Percentiles rank a stretch among this genome's conserved stretches.
Conservation (phyloP, 2,329 filamentous ascomycete genomes). For the Curvularia sp. region DNA sequence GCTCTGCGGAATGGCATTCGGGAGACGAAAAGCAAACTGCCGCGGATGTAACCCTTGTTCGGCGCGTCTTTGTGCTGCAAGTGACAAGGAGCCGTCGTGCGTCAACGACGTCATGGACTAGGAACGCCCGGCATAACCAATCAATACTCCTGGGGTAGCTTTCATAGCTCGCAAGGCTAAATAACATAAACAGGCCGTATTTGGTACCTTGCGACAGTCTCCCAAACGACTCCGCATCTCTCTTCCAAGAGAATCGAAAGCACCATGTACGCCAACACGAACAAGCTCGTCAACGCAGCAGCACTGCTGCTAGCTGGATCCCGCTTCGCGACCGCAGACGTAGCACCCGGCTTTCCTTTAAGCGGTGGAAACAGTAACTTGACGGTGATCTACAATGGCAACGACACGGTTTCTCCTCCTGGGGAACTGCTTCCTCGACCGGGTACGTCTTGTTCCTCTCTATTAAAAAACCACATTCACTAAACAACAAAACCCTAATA, state of each 20-base stretch:
- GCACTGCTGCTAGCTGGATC: slow-evolving; percentile 20
- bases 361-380: slow-evolving; percentile 17
- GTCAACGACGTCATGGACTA: background rate
- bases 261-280: slow-evolving; percentile 26
- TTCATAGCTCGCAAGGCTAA: background rate
- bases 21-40: background rate
- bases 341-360: slow-evolving; percentile 43
- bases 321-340: slow-evolving; percentile 25
- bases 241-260: background rate
- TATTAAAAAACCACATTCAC: too few species aligned
- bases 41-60: background rate
- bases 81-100: background rate
- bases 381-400: slow-evolving; percentile 37
- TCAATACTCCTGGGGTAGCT: background rate
- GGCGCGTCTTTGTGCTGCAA: background rate
- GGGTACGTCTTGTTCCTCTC: slow-evolving; percentile 24
- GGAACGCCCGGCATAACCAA: background rate
- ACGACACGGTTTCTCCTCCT: slow-evolving; percentile 41
- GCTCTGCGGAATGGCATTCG: background rate
- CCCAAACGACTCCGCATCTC: background rate
- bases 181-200: background rate
- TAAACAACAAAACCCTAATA: slow-evolving; percentile 9
- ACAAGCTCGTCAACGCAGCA: slow-evolving; percentile 19
- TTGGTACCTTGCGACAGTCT: background rate
- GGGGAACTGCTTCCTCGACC: slow-evolving; percentile 43